Conservation (phyloP, 768 basidiomycete genomes). For the Phaeolepiota aurea region DNA sequence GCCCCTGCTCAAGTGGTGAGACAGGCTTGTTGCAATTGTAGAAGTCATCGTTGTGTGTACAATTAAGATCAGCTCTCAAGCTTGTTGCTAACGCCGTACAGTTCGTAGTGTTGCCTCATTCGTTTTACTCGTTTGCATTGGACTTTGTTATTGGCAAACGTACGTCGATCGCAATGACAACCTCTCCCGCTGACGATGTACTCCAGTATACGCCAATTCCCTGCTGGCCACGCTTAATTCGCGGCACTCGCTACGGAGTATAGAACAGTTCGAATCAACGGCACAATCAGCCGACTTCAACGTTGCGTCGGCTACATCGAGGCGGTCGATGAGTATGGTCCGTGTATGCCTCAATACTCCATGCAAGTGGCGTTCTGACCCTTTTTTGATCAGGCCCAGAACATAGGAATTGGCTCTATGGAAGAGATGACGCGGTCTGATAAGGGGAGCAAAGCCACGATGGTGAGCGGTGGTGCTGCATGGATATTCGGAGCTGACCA, state of each 20-base stretch:
- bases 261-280: slow-evolving; percentile 11
- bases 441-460: slow-evolving; percentile 2
- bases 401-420: neutral
- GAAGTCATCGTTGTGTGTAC: slow-evolving; percentile 25
- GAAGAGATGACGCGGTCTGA: neutral
- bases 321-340: slow-evolving; percentile 12
- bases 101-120: slow-evolving; percentile 31
- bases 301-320: slow-evolving; percentile 16
- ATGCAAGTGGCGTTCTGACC: neutral
- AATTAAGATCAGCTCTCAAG: too few species aligned
- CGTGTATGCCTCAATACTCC: slow-evolving; percentile 7
- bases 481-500: too few species aligned
- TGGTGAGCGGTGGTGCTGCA: too few species aligned
- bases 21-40: slow-evolving; percentile 28
- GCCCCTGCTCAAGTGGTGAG: neutral
- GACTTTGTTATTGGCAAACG: slow-evolving; percentile 47
- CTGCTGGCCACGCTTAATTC: slow-evolving; percentile 37
- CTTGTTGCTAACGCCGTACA: too few species aligned
- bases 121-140: slow-evolving; percentile 38
- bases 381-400: neutral
- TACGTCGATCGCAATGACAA: too few species aligned
- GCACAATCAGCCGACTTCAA: slow-evolving; percentile 27
- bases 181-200: too few species aligned
- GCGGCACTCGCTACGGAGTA: slow-evolving; percentile 22
- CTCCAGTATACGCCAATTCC: slow-evolving; percentile 37